These are phyloP conservation scores for Epichloe typhina DNA, from an alignment of 2,329 filamentous ascomycete species.

Conservation along the genomic window DNA sequence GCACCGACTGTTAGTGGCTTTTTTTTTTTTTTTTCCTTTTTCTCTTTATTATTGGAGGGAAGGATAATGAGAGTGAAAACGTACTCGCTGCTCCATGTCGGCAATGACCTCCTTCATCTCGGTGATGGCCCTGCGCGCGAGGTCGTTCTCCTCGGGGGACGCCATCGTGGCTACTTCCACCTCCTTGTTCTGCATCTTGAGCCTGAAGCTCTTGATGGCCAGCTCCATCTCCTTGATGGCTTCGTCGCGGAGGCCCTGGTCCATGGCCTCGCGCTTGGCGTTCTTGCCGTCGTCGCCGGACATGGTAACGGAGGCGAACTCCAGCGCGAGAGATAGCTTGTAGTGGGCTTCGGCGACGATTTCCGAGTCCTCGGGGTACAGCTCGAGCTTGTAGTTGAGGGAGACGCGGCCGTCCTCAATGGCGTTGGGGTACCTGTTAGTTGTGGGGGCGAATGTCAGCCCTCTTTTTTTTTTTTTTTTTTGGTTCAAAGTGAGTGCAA, in stretches of 20 bases:
- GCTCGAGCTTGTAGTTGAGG: slow-evolving; percentile 62
- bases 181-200: slow-evolving; percentile 58
- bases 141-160: slow-evolving; percentile 51
- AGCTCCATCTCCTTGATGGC: slow-evolving; percentile 58
- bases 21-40: background rate
- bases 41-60: background rate
- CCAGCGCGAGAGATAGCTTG: slow-evolving; percentile 87
- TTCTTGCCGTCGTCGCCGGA: slow-evolving; percentile 34
- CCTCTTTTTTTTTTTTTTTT: background rate
- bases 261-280: slow-evolving; percentile 39
- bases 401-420: slow-evolving; percentile 70
- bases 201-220: slow-evolving; percentile 59
- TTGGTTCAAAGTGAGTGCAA: background rate
- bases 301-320: slow-evolving; percentile 73
- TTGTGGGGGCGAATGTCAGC: slow-evolving; percentile 1
- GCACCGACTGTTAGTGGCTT: background rate
- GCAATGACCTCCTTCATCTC: slow-evolving; percentile 68
- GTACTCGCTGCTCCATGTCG: slow-evolving; percentile 65
- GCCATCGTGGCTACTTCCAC: slow-evolving; percentile 49
- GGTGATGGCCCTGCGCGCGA: slow-evolving; percentile 46
- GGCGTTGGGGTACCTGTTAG: slow-evolving; percentile 60
- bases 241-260: slow-evolving; percentile 58
- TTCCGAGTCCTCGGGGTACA: slow-evolving; percentile 70
- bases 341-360: slow-evolving; percentile 90
- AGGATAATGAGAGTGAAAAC: slow-evolving; percentile 10